Percentiles rank a stretch among this genome's conserved stretches.
Conservation (phyloP, 176 grass and related monocot species). For the Carex kokanica region DNA sequence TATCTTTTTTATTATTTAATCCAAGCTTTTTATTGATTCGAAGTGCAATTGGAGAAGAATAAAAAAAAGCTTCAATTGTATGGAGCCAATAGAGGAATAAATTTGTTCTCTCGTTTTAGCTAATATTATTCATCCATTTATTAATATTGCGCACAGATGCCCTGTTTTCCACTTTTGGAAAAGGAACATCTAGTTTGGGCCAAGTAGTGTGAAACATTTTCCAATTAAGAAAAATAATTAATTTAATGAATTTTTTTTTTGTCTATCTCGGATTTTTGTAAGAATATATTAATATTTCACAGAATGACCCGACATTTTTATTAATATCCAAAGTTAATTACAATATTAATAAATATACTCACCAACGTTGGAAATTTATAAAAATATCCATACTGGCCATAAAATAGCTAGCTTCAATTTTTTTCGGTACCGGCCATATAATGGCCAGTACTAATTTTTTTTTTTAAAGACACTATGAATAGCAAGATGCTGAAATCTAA, state of each 20-base stretch:
- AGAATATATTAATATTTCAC: no score
- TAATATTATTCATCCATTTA: neutral
- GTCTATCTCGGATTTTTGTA: neutral
- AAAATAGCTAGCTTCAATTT: no score
- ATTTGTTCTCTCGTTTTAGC: neutral
- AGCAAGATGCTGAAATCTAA: no score
- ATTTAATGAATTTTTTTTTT: neutral
- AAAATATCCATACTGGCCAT: no score
- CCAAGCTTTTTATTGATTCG: slow-evolving; percentile 15
- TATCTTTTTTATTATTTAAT: neutral
- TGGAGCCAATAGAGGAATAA: neutral
- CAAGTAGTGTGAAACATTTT: neutral
- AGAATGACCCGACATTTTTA: no score
- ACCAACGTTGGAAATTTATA: no score
- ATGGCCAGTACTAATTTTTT: no score
- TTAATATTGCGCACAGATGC: neutral
- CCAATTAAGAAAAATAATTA: neutral
- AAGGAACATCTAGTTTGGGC: neutral
- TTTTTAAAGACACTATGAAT: no score
- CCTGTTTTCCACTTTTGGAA: neutral
- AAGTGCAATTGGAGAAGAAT: slow-evolving; percentile 9
- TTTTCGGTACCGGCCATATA: no score
- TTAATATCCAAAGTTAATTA: no score
- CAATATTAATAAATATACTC: no score
- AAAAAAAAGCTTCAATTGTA: slow-evolving; percentile 5